These are phyloP conservation scores for Aureococcus anophagefferens DNA, from an alignment of 108 stramenopile species.

Conservation along the genomic window DNA sequence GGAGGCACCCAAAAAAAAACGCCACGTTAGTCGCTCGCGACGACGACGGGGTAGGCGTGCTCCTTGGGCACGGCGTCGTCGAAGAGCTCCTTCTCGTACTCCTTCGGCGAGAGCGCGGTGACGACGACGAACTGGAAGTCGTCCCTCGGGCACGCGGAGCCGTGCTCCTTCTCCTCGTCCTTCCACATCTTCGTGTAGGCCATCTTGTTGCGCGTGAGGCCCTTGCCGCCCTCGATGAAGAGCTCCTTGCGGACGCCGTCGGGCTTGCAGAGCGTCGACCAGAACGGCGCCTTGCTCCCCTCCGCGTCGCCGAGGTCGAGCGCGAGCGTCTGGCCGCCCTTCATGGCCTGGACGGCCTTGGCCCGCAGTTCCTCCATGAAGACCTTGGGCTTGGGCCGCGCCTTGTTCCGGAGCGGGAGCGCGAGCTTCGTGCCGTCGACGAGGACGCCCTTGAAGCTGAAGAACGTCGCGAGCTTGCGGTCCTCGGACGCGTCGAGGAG, in stretches of 20 bases:
- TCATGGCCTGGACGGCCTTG: slow-evolving; percentile 6
- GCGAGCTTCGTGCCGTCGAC: not conserved
- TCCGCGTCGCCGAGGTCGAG: slow-evolving; percentile 7
- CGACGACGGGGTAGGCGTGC: too few relatives aligned
- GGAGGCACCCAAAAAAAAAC: too few relatives aligned
- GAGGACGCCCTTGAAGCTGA: not conserved
- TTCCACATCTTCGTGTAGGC: slow-evolving; percentile 5
- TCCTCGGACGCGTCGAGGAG: slow-evolving; percentile 6
- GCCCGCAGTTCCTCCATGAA: slow-evolving; percentile 10
- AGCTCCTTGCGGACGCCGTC: slow-evolving; percentile 14
- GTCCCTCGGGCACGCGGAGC: not conserved
- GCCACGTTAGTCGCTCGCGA: too few relatives aligned
- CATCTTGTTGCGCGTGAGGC: slow-evolving; percentile 1
- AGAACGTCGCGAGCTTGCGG: not conserved
- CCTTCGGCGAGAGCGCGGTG: too few relatives aligned
- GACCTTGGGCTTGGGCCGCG: slow-evolving; percentile 2
- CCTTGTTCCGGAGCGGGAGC: not conserved
- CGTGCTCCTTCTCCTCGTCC: slow-evolving; percentile 8
- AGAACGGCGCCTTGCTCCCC: slow-evolving; percentile 3
- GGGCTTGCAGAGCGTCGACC: slow-evolving; percentile 7
- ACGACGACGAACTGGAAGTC: too few relatives aligned
- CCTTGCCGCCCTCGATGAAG: slow-evolving; percentile 7
- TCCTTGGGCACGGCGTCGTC: too few relatives aligned
- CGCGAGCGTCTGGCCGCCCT: not conserved
- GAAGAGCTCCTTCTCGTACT: too few relatives aligned